phyloP scores from a whole-genome alignment of 1,284 basidiomycete genomes.

The Pseudozyma tsukubaensis region DNA sequence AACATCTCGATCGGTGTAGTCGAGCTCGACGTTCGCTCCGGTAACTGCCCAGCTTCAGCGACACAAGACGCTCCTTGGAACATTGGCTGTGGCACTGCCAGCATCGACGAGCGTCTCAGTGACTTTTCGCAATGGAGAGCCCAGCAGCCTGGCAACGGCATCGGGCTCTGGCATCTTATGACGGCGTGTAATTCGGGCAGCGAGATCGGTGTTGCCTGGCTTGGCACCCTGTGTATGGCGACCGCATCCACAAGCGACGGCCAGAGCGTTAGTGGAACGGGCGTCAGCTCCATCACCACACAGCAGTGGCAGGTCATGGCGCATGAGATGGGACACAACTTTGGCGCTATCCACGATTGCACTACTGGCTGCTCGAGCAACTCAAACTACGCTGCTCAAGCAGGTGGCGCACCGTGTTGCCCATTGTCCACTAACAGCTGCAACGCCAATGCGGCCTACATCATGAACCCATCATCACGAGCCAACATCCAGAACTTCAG shows the following conservation, averaged over 20 bases:
- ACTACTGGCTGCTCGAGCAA: conserved; percentile 75
- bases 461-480: conserved; percentile 53
- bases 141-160: conserved; percentile 76
- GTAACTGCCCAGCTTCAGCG: conserved; percentile 64
- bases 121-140: conserved; percentile 87
- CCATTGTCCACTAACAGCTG: conserved; percentile 77
- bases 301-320: conserved; percentile 81
- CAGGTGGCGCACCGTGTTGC: conserved; percentile 74
- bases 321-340: conserved; percentile 89
- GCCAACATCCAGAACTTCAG: conserved; percentile 50
- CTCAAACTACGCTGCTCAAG: conserved; percentile 56
- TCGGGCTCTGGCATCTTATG: conserved; percentile 90
- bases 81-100: conserved; percentile 52
- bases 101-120: conserved; percentile 79
- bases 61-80: conserved; percentile 71
- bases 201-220: conserved; percentile 90
- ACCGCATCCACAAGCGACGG: conserved; percentile 72
- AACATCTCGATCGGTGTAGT: conserved; percentile 87
- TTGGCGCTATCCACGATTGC: conserved; percentile 82
- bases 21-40: conserved; percentile 77
- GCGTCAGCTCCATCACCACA: conserved; percentile 78
- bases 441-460: conserved; percentile 72
- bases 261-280: conserved; percentile 81
- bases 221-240: conserved; percentile 63
- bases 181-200: conserved; percentile 84